A percentile compares a stretch with the other conserved stretches of the same genome.
phyloP scores from a whole-genome alignment of 2,329 filamentous ascomycete species.

The Xylariaceae sp. region DNA sequence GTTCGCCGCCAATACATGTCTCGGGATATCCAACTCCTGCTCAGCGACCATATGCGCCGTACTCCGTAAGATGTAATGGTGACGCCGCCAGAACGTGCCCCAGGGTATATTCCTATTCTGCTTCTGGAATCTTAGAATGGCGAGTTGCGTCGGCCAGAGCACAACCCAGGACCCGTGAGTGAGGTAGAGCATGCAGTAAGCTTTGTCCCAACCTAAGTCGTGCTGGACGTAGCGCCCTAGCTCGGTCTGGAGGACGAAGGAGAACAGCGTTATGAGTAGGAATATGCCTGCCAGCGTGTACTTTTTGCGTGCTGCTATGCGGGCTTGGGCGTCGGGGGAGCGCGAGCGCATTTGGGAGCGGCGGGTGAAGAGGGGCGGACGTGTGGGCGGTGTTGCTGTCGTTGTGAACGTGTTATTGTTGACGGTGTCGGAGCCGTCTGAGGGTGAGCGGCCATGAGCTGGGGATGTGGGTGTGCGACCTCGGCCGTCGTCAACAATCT shows the following conservation, averaged over 20 bases:
- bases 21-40: conserved; percentile 65
- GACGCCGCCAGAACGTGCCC: conserved; percentile 75
- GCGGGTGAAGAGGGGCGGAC: conserved; percentile 42
- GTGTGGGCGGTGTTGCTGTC: conserved; percentile 34
- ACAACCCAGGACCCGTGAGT: conserved; percentile 93
- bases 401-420: no score
- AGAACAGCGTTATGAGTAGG: conserved; percentile 74
- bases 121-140: conserved; percentile 76
- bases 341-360: conserved; percentile 71
- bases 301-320: conserved; percentile 67
- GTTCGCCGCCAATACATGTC: conserved; percentile 36
- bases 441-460: conserved; percentile 24
- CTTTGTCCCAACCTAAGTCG: conserved; percentile 89
- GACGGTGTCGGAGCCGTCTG: conserved; percentile 26
- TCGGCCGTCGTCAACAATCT: conserved; percentile 25
- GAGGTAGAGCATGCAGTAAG: conserved; percentile 99
- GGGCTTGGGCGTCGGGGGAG: conserved; percentile 64
- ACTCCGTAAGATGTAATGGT: conserved; percentile 47
- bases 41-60: conserved; percentile 79
- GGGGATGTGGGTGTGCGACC: conserved; percentile 24
- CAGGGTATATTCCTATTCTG: conserved; percentile 75
- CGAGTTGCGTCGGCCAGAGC: conserved; percentile 81
- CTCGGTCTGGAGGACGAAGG: conserved; percentile 93
- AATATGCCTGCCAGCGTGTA: conserved; percentile 87
- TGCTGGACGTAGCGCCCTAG: conserved; percentile 93